Base-by-base conservation (phyloP, 2,329 filamentous ascomycete species). In the Fusarium sp. region DNA sequence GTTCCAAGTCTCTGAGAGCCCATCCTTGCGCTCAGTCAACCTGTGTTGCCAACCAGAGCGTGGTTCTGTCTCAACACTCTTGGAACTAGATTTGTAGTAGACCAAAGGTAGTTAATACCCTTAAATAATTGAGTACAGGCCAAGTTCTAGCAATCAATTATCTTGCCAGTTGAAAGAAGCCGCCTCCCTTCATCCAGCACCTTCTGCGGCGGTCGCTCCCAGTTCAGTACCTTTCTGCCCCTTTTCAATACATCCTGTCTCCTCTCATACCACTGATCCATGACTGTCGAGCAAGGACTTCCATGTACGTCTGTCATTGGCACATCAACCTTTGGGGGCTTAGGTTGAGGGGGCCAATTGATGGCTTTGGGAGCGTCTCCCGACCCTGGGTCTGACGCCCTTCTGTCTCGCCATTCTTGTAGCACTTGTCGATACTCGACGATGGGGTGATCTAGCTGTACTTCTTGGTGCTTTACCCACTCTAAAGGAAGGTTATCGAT, bases 381-480 rank as follows among this genome's bases (percentile, higher is more conserved):
- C 20, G 13, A 45, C 20, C 6, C 20, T 45, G 6, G 40, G 20
- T 45, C 13, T 45, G 1, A 45, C 2, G 4, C 50, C 57, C 73
- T 67, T 54, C 64, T 62, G 22, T 67, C 40, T 52, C 45, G 66
- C 76, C 78, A 82, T 22, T 79, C 71, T 45, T 74, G 45, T 20
- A 82, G 64, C 4, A 75, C 37, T 5, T 64, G 67, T 16, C 68
- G 76, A 66, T 79, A 83, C 24, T 77, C 77, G 3, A 73, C 64
- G 20, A 83, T 72, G 6, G 78, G 67, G 34, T 75, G 74, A 50
- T 84, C 82, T 11, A 83, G 78, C 13, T 67, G 69, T 4, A 81
- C 79, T 14, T 79, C 79, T 11, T 77, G 78, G 42, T 83, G 80
- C 65, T 81, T 74, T 9, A 66, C 50, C 82, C 82, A 84, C 9